Conservation (phyloP, 176 grass and related monocot species). For the Melocanna baccifera region DNA sequence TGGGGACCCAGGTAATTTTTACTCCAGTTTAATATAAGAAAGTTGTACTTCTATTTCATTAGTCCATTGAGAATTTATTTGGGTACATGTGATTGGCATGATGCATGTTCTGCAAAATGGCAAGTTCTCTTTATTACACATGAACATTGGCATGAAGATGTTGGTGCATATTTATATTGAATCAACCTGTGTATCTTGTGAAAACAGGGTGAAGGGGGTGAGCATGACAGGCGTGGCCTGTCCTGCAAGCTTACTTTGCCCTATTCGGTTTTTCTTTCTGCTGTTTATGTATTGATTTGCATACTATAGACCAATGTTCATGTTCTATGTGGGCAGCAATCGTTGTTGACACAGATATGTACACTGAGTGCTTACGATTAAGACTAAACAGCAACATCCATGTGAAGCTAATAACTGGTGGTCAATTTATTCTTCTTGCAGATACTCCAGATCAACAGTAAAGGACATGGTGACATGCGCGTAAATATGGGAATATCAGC, state of each 20-base stretch:
- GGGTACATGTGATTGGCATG: not conserved
- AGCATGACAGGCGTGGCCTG: not conserved
- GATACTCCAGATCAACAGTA: slow-evolving; percentile 67
- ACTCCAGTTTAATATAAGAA: slow-evolving; percentile 5
- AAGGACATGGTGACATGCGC: slow-evolving; percentile 80
- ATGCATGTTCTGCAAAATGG: slow-evolving; percentile 4
- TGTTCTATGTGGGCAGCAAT: not conserved
- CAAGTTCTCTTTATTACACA: not conserved
- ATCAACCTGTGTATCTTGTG: not conserved
- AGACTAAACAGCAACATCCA: not conserved
- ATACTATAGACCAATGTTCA: not conserved
- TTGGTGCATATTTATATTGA: not conserved
- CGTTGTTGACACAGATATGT: slow-evolving; percentile 8
- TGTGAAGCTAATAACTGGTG: slow-evolving; percentile 1
- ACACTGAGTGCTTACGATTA: not conserved
- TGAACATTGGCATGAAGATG: not conserved
- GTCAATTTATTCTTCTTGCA: slow-evolving; percentile 49
- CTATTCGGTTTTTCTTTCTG: not conserved
- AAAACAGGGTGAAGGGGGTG: not conserved
- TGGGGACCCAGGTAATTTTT: slow-evolving; percentile 82
- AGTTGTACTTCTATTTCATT: slow-evolving; percentile 1
- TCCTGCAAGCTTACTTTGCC: not conserved
- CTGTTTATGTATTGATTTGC: slow-evolving; percentile 9
- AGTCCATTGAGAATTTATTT: not conserved
- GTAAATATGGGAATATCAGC: slow-evolving; percentile 90